These are phyloP conservation scores for Macroventuria anomochaeta DNA, from an alignment of 2,329 filamentous ascomycete genomes.

Conservation along the genomic window DNA sequence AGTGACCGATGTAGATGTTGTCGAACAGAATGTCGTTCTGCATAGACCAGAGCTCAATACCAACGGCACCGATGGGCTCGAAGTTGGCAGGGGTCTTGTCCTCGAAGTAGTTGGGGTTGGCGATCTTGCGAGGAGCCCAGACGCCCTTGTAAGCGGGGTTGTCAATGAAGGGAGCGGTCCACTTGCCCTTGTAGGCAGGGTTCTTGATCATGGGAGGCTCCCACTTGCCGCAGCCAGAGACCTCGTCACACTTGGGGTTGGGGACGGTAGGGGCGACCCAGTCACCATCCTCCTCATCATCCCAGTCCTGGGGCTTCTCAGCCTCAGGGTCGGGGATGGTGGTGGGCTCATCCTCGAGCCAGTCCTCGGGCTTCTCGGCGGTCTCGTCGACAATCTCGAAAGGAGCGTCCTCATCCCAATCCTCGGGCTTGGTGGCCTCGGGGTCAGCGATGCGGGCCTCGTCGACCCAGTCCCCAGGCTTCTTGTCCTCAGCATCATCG, in stretches of 20 bases:
- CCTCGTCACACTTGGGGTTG: conserved; percentile 95
- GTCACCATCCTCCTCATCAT: conserved; percentile 99
- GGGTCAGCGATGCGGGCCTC: conserved; percentile 90
- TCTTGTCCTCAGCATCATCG: conserved; percentile 89
- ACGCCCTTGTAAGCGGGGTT: conserved; percentile 98
- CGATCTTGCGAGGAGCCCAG: conserved; percentile 94
- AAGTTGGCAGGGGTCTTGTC: conserved; percentile 97
- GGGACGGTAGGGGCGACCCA: conserved; percentile 88
- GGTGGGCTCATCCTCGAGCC: conserved; percentile 87
- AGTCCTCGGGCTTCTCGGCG: conserved; percentile 90
- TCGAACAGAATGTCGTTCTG: conserved; percentile 98
- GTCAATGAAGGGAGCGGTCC: conserved; percentile 89
- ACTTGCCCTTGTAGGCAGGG: conserved; percentile 98
- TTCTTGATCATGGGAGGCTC: conserved; percentile 90
- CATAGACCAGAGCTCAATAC: conserved; percentile 99
- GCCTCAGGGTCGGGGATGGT: conserved; percentile 91
- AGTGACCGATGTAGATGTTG: conserved; percentile 99
- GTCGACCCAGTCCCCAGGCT: conserved; percentile 96
- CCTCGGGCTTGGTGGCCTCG: conserved; percentile 92
- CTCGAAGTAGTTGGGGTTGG: conserved; percentile 95
- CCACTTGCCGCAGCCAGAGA: conserved; percentile 93
- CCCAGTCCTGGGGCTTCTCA: conserved; percentile 98
- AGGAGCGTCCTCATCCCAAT: conserved; percentile 98
- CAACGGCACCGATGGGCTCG: conserved; percentile 97
- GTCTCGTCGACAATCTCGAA: conserved; percentile 95